Conservation (phyloP, 768 basidiomycete genomes). For the Pleurotus salmoneostramineus region DNA sequence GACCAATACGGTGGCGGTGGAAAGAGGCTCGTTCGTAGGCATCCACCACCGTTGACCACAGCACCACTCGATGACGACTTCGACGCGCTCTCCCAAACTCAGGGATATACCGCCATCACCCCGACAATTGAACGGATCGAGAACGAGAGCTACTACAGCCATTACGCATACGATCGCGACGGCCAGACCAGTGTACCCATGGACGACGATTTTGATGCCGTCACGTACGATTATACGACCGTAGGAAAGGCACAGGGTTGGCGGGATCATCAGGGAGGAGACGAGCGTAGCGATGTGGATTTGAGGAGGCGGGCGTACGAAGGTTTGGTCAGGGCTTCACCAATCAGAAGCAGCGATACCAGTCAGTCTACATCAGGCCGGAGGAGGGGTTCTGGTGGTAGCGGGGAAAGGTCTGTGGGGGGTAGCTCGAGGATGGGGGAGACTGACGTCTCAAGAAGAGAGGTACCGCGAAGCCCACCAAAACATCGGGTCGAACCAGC, state of each 20-base stretch:
- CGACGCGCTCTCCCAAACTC: slow-evolving; percentile 29
- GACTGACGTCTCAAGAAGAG: neutral
- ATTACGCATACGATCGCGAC: slow-evolving; percentile 4
- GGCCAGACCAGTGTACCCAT: slow-evolving; percentile 22
- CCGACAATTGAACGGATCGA: slow-evolving; percentile 11
- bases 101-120: slow-evolving; percentile 19
- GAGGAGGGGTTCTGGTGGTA: neutral
- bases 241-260: slow-evolving; percentile 8
- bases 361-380: neutral
- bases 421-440: neutral
- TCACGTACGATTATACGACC: slow-evolving; percentile 19
- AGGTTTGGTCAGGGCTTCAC: neutral
- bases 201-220: slow-evolving; percentile 36
- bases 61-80: slow-evolving; percentile 36
- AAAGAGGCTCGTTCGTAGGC: slow-evolving; percentile 32
- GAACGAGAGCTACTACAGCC: slow-evolving; percentile 8
- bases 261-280: neutral
- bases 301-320: neutral
- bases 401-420: neutral
- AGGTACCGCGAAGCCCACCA: neutral
- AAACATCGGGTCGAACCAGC: neutral
- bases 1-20: slow-evolving; percentile 27
- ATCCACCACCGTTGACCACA: slow-evolving; percentile 33
- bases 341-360: neutral
- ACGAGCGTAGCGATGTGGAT: neutral